These are phyloP conservation scores for Calonectria henricotiae DNA, from an alignment of 2,329 filamentous ascomycete species.

Conservation along the genomic window DNA sequence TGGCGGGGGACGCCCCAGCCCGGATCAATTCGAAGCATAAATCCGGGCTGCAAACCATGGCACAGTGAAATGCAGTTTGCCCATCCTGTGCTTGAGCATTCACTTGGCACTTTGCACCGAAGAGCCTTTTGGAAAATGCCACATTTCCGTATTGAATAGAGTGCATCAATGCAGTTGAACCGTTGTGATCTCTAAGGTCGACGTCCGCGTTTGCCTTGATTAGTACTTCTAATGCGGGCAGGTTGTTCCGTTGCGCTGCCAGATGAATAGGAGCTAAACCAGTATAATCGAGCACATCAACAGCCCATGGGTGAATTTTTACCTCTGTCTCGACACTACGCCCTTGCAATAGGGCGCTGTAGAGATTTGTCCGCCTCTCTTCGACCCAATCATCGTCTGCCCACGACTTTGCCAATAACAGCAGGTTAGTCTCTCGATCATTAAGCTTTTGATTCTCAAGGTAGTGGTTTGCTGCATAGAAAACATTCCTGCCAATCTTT, in stretches of 20 bases:
- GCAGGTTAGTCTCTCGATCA: neutral
- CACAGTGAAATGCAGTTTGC: neutral
- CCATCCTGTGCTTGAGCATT: neutral
- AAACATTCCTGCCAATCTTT: neutral
- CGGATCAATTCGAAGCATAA: neutral
- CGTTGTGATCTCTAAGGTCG: neutral
- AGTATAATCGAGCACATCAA: neutral
- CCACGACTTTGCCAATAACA: neutral
- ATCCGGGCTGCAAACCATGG: neutral
- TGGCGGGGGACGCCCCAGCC: neutral
- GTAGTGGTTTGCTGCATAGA: neutral
- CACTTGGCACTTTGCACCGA: neutral
- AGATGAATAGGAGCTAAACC: slow-evolving; percentile 5
- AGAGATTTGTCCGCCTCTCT: slow-evolving; percentile 2
- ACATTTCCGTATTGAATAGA: neutral
- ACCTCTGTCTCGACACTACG: neutral
- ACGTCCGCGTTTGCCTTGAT: slow-evolving; percentile 14
- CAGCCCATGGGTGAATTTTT: neutral
- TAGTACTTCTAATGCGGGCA: neutral
- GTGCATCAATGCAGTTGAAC: neutral
- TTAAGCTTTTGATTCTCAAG: neutral
- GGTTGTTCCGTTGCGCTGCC: neutral
- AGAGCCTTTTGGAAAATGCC: neutral
- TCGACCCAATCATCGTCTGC: neutral
- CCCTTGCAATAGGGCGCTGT: neutral